Conservation (phyloP, 805 yeast genomes). For the Scheffersomyces amazonensis region DNA sequence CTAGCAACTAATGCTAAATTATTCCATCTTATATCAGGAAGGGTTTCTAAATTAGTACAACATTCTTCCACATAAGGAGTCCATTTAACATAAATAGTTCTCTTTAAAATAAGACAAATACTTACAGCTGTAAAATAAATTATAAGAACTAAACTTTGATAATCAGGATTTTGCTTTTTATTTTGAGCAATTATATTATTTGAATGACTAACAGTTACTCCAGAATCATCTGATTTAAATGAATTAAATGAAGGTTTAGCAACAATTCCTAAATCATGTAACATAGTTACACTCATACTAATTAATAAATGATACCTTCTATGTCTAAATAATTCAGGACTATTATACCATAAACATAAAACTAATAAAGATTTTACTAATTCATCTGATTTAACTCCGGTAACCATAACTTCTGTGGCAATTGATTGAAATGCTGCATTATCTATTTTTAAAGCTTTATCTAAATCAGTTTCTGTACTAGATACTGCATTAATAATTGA, state of each 20-base stretch:
- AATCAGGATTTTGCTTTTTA: constrained; percentile 5
- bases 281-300: constrained; percentile 60
- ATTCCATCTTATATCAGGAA: constrained; percentile 28
- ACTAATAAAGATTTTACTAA: constrained; percentile 60
- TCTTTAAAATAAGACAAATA: constrained; percentile 61
- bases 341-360: constrained; percentile 75
- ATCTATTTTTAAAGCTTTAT: constrained; percentile 47
- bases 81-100: constrained; percentile 64
- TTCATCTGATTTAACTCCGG: constrained; percentile 71
- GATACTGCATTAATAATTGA: constrained; percentile 52
- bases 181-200: constrained; percentile 2
- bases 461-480: constrained; percentile 28
- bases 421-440: constrained; percentile 50
- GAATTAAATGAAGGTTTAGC: constrained; percentile 37
- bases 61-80: constrained; percentile 62
- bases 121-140: constrained; percentile 63
- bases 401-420: constrained; percentile 58
- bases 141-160: constrained; percentile 48
- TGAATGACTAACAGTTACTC: constrained; percentile 1
- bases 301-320: constrained; percentile 73
- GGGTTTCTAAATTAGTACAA: constrained; percentile 44
- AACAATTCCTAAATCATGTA: constrained; percentile 74
- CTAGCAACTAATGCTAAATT: constrained; percentile 58
- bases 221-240: constrained; percentile 13
- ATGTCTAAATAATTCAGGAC: constrained; percentile 78